Conservation (phyloP, 2,329 filamentous ascomycete species). For the Teratosphaeria destructans region DNA sequence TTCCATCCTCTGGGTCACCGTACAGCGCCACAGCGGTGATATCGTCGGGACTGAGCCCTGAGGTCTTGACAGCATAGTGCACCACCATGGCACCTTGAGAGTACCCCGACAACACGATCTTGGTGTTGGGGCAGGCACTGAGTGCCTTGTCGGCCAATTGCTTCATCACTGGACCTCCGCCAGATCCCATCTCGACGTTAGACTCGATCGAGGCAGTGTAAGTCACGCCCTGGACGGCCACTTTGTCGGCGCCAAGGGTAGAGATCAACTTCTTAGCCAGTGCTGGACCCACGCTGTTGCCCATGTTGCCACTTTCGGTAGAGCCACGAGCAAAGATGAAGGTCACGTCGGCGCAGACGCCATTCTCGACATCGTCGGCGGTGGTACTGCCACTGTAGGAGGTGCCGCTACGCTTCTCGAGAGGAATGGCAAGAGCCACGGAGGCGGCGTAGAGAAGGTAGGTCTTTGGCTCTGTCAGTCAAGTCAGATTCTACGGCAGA, state of each 20-base stretch:
- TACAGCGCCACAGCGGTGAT: slow-evolving; percentile 19
- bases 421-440: slow-evolving; percentile 9
- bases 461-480: not conserved
- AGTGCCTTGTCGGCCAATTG: slow-evolving; percentile 13
- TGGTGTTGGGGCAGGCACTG: slow-evolving; percentile 18
- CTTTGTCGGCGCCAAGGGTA: slow-evolving; percentile 32
- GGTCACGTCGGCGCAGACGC: slow-evolving; percentile 36
- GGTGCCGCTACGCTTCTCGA: slow-evolving; percentile 8
- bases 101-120: slow-evolving; percentile 20
- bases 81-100: slow-evolving; percentile 16
- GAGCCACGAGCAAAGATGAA: slow-evolving; percentile 50
- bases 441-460: slow-evolving; percentile 11
- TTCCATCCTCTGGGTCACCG: slow-evolving; percentile 20
- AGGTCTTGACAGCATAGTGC: slow-evolving; percentile 12
- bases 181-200: slow-evolving; percentile 11
- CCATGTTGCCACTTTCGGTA: slow-evolving; percentile 44
- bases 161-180: slow-evolving; percentile 16
- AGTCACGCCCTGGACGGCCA: slow-evolving; percentile 45
- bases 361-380: slow-evolving; percentile 10
- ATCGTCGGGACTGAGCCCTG: slow-evolving; percentile 6
- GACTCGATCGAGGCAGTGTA: slow-evolving; percentile 34
- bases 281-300: slow-evolving; percentile 39
- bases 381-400: slow-evolving; percentile 10
- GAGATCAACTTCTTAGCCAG: slow-evolving; percentile 38
- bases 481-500: not conserved